phyloP scores from a whole-genome alignment of 1,284 basidiomycete genomes.

The Somion occarium region DNA sequence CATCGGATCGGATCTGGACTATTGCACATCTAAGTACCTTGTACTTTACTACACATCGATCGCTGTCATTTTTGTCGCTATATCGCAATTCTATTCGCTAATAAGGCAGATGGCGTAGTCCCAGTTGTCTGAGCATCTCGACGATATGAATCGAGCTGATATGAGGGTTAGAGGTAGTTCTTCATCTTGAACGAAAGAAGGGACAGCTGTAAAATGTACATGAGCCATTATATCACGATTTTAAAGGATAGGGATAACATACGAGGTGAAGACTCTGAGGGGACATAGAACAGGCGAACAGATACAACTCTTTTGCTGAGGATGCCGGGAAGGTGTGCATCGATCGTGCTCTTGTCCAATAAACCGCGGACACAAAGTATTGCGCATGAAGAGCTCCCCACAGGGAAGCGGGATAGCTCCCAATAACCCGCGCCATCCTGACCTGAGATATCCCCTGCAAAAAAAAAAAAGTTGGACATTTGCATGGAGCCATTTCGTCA shows the following conservation, averaged over 20 bases:
- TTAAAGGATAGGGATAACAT: conserved; percentile 9
- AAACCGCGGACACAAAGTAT: background rate
- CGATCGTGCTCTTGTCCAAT: conserved; percentile 6
- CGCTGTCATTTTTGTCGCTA: too few species aligned
- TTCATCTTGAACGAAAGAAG: conserved; percentile 19
- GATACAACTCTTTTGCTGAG: conserved; percentile 28
- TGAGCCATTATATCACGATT: background rate
- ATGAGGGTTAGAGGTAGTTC: conserved; percentile 46
- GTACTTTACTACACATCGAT: too few species aligned
- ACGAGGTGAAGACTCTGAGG: conserved; percentile 18
- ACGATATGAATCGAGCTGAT: conserved; percentile 49
- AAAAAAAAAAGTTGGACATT: background rate
- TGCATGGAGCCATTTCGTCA: background rate
- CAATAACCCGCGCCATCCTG: conserved; percentile 31
- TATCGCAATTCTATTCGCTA: background rate
- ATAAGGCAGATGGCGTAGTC: conserved; percentile 51
- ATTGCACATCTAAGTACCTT: background rate
- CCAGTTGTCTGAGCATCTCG: conserved; percentile 43
- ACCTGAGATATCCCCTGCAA: conserved; percentile 11
- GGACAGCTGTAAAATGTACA: conserved; percentile 5
- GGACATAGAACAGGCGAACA: conserved; percentile 40
- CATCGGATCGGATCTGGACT: background rate
- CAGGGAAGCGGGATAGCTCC: conserved; percentile 40
- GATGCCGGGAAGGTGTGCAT: background rate
- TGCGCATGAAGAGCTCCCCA: conserved; percentile 16